Percentiles rank a stretch among this genome's conserved stretches.
phyloP scores from a whole-genome alignment of 495 filamentous ascomycete genomes.

The Parmelia sp. region DNA sequence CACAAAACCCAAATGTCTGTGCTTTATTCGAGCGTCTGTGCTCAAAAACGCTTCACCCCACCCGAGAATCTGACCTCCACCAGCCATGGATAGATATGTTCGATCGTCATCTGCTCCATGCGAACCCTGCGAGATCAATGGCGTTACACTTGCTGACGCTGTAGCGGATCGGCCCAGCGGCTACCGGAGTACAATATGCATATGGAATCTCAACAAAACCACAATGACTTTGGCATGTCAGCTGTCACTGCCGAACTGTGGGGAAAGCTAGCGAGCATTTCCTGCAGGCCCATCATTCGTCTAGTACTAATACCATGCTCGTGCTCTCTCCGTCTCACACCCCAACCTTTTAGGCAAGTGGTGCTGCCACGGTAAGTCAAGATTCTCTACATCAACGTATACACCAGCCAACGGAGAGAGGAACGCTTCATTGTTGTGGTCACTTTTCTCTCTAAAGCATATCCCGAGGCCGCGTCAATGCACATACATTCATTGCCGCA shows the following conservation, averaged over 20 bases:
- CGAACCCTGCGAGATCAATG: not conserved
- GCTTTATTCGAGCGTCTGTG: not conserved
- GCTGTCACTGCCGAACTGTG: constrained; percentile 1
- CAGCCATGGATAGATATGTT: not conserved
- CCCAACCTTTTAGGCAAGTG: not conserved
- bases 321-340: not conserved
- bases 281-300: not conserved
- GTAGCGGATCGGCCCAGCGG: constrained; percentile 4
- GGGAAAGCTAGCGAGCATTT: not conserved
- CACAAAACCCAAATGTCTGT: not conserved
- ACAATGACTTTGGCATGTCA: not conserved
- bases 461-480: not conserved
- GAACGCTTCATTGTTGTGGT: not conserved
- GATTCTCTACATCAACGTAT: not conserved
- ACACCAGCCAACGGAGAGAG: not conserved
- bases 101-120: not conserved
- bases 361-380: not conserved
- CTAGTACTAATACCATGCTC: not conserved
- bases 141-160: not conserved
- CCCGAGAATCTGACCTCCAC: not conserved
- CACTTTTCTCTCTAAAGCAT: not conserved
- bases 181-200: not conserved
- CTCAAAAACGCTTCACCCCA: not conserved
- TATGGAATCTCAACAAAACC: not conserved
- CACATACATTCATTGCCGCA: not conserved